Evolutionary conservation across 2,329 filamentous ascomycete genomes (phyloP).

Genomic region (Albifimbria verrucaria): DNA sequence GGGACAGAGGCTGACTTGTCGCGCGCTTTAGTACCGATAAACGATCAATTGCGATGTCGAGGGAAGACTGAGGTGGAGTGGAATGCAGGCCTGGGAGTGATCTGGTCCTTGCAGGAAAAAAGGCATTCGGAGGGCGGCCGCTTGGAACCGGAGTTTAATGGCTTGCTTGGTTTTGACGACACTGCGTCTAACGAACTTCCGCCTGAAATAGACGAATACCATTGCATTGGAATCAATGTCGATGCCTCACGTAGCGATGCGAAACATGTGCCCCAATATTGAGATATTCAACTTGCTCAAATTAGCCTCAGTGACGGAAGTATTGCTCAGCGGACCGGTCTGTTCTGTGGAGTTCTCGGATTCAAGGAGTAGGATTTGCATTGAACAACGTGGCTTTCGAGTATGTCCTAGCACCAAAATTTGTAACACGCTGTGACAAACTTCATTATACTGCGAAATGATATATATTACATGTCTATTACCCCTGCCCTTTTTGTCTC

Average conservation of each 20-base stretch:
- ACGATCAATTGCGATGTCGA: slow-evolving; percentile 17
- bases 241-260: no score
- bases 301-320: no score
- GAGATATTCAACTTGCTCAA: no score
- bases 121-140: slow-evolving; percentile 38
- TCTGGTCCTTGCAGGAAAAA: slow-evolving; percentile 31
- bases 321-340: no score
- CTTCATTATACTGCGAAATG: not conserved
- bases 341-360: no score
- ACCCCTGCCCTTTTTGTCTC: slow-evolving; percentile 24
- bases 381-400: no score
- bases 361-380: no score
- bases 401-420: no score
- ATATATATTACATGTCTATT: slow-evolving; percentile 25
- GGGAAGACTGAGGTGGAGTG: slow-evolving; percentile 15
- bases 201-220: slow-evolving; percentile 41
- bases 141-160: slow-evolving; percentile 44
- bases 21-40: slow-evolving; percentile 34
- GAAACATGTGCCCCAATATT: no score
- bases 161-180: slow-evolving; percentile 42
- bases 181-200: slow-evolving; percentile 39
- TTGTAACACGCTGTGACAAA: not conserved
- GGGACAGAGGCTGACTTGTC: slow-evolving; percentile 13
- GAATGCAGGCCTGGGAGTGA: slow-evolving; percentile 23
- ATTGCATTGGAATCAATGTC: slow-evolving; percentile 30